Percentiles rank a stretch among this genome's conserved stretches.
phyloP scores from a whole-genome alignment of 768 basidiomycete genomes.

The Amanita subjunquillea region DNA sequence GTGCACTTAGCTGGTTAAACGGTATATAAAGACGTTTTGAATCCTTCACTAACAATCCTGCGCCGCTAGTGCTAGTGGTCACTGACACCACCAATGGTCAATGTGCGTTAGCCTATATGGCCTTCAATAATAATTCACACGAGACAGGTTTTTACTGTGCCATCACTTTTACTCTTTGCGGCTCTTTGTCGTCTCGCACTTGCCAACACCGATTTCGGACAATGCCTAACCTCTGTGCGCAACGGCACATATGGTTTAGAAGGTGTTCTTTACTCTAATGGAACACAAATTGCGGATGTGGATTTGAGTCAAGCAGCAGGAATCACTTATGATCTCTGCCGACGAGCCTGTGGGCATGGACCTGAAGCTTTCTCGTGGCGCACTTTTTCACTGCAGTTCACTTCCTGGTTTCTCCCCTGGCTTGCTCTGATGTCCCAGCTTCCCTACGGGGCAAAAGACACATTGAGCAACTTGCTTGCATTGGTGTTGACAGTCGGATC shows the following conservation, averaged over 20 bases:
- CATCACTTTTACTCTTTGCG: too few relatives aligned
- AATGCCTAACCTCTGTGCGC: not conserved
- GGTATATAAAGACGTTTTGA: too few relatives aligned
- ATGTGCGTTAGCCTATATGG: too few relatives aligned
- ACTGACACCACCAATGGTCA: too few relatives aligned
- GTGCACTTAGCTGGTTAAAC: too few relatives aligned
- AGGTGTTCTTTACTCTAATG: not conserved
- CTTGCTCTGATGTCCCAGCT: constrained; percentile 39
- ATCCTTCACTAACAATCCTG: too few relatives aligned
- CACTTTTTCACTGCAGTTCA: constrained; percentile 26
- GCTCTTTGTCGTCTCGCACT: too few relatives aligned
- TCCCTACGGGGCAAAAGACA: constrained; percentile 32
- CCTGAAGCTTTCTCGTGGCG: constrained; percentile 21
- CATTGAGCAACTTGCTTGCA: constrained; percentile 30
- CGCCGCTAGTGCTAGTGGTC: too few relatives aligned
- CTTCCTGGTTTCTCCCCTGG: constrained; percentile 38
- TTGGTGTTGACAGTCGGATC: constrained; percentile 34
- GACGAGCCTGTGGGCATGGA: constrained; percentile 14
- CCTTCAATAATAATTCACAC: too few relatives aligned
- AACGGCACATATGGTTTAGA: not conserved
- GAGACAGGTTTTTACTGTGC: too few relatives aligned
- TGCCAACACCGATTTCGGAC: not conserved
- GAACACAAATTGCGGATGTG: not conserved
- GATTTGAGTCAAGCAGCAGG: not conserved
- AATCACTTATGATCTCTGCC: not conserved